Percentiles rank a stretch among this genome's conserved stretches.
Evolutionary conservation across 495 filamentous ascomycete species (phyloP).

Genomic region (Tuber melanosporum): DNA sequence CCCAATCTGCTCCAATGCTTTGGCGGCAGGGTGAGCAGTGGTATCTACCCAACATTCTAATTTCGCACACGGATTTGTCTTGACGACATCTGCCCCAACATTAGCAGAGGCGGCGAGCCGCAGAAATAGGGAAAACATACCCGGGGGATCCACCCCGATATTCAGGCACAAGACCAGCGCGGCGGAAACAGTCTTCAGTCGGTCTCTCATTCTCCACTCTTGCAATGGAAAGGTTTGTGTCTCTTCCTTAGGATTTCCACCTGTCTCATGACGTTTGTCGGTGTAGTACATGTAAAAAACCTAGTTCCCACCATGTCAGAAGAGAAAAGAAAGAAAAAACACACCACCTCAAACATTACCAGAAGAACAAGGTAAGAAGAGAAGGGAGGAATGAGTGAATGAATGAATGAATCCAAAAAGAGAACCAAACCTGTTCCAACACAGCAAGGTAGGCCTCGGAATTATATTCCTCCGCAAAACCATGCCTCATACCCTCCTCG

Average conservation of each 20-base stretch:
- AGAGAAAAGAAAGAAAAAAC: background rate
- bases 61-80: slow-evolving; percentile 85
- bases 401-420: background rate
- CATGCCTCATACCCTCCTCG: slow-evolving; percentile 51
- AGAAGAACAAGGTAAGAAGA: background rate
- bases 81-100: slow-evolving; percentile 50
- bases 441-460: slow-evolving; percentile 51
- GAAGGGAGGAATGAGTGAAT: background rate
- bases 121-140: slow-evolving; percentile 43
- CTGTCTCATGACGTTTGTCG: slow-evolving; percentile 95
- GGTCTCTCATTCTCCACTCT: slow-evolving; percentile 95
- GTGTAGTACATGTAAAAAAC: slow-evolving; percentile 98
- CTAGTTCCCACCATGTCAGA: slow-evolving; percentile 44
- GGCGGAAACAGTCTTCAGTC: slow-evolving; percentile 92
- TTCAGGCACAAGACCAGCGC: slow-evolving; percentile 92
- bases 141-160: slow-evolving; percentile 93
- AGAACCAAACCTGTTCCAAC: slow-evolving; percentile 46
- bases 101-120: background rate
- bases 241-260: slow-evolving; percentile 73
- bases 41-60: slow-evolving; percentile 97
- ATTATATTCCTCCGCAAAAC: slow-evolving; percentile 64
- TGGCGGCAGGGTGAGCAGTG: slow-evolving; percentile 66
- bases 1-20: slow-evolving; percentile 87
- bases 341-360: background rate
- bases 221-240: slow-evolving; percentile 58